Percentiles rank a stretch among this genome's conserved stretches.
Conservation (phyloP, 2,329 filamentous ascomycete species). For the Nemania sp. region DNA sequence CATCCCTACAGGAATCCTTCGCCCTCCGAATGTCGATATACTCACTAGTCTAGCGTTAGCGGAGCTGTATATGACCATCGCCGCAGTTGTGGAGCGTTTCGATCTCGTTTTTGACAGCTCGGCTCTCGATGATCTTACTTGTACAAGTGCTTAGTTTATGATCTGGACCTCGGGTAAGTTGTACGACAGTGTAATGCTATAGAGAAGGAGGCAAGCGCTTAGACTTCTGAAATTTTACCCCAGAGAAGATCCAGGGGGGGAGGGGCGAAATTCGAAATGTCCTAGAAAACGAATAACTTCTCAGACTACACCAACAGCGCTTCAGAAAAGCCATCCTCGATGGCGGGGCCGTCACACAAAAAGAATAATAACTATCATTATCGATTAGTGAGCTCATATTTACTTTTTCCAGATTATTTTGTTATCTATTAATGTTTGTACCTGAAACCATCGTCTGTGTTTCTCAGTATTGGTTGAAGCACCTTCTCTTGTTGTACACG, state of each 20-base stretch:
- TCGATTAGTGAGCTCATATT: background rate
- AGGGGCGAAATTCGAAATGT: no score
- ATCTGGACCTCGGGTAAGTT: slow-evolving; percentile 31
- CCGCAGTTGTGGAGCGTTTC: slow-evolving; percentile 26
- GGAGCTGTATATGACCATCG: slow-evolving; percentile 33
- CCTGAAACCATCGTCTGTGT: background rate
- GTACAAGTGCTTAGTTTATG: slow-evolving; percentile 31
- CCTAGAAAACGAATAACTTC: no score
- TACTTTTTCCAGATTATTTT: background rate
- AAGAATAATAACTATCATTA: background rate
- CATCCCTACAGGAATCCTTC: background rate
- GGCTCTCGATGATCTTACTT: slow-evolving; percentile 7
- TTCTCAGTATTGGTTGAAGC: background rate
- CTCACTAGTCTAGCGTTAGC: slow-evolving; percentile 34
- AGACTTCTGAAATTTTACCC: no score
- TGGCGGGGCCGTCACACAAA: no score
- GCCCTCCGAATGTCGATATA: background rate
- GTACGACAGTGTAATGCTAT: no score
- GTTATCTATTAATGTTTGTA: background rate
- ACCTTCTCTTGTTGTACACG: background rate
- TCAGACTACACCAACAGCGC: no score
- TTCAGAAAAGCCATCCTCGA: no score
- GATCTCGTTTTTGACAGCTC: slow-evolving; percentile 24
- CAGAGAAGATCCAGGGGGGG: no score
- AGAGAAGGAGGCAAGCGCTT: no score